Evolutionary conservation across 345 rosid genomes (phyloP).

Genomic region (Durio zibethinus): DNA sequence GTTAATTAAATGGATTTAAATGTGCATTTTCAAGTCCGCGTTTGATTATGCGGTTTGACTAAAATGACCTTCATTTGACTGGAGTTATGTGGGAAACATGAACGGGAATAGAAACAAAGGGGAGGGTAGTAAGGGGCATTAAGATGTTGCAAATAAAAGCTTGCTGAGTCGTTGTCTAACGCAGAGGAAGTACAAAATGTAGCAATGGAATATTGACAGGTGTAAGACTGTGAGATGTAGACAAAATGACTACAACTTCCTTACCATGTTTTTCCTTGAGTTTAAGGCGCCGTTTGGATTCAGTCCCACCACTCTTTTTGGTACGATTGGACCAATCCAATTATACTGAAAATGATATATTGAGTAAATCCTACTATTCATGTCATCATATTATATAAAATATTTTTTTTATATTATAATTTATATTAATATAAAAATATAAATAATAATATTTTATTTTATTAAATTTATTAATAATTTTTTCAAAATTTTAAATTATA

Average conservation of each 20-base stretch:
- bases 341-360: too few relatives aligned
- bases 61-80: not conserved
- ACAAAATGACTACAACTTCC: not conserved
- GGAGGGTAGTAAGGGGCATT: not conserved
- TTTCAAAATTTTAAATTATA: too few relatives aligned
- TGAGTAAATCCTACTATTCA: too few relatives aligned
- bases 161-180: not conserved
- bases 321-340: too few relatives aligned
- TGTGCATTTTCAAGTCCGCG: not conserved
- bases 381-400: too few relatives aligned
- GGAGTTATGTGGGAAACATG: not conserved
- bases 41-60: not conserved
- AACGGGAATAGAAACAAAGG: not conserved
- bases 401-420: too few relatives aligned
- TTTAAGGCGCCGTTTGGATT: too few relatives aligned
- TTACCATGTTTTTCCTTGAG: not conserved
- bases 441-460: too few relatives aligned
- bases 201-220: not conserved
- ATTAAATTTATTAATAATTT: too few relatives aligned
- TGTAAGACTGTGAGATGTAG: too few relatives aligned
- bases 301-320: too few relatives aligned
- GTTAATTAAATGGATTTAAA: constrained; percentile 4
- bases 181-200: not conserved
- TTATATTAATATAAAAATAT: too few relatives aligned
- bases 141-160: not conserved